Evolutionary conservation across 768 basidiomycete genomes (phyloP), one percentile per base, ranked within the genome.

Genomic region (Hypsizygus marmoreus): DNA sequence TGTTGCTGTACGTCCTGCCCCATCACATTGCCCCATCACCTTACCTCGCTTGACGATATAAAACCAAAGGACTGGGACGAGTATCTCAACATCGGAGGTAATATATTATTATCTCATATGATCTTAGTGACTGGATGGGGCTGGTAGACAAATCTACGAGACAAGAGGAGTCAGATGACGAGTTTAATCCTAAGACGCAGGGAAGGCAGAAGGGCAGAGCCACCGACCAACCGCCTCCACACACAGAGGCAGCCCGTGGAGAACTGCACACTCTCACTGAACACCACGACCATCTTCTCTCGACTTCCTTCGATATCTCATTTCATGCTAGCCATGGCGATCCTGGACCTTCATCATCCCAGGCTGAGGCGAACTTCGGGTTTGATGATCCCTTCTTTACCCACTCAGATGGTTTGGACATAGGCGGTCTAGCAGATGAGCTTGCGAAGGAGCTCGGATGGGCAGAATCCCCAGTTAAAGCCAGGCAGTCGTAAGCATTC

Each of bases 361-460:
- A 82, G 45, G 59, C 61, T 4, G 78, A 69, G 9, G 73, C 62
- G 13, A 70, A 65, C 11, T 77, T 82, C 30, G 71, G 59, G 2
- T 74, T 80, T 26, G 73, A 77, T 24, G 82, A 83, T 49, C 74
- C 79, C 31, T 70, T 79, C 29, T 75, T 84, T 40, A 66, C 57
- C 2, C 63, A 71, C 7, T 72, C 76, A 14, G 86, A 81, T 43
- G 82, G 71, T 16, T 56, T 82, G 17, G 86, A 80, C 49, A 58
- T 84, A 13, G 76, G 67, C n/a, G 77, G 72, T 6, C 63, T 91
- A 13, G 86, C 82, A 3, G 87, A 88, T 35, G 89, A 91, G 54
- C 68, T 91, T 20, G 86, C 84, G 6, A 75, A 73, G 50, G 88
- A 91, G 55, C 71, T 91, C 2, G 89, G 88, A 23, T 90, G 88